phyloP scores from a whole-genome alignment of 1,284 basidiomycete species.

The Pseudozyma hubeiensis region DNA sequence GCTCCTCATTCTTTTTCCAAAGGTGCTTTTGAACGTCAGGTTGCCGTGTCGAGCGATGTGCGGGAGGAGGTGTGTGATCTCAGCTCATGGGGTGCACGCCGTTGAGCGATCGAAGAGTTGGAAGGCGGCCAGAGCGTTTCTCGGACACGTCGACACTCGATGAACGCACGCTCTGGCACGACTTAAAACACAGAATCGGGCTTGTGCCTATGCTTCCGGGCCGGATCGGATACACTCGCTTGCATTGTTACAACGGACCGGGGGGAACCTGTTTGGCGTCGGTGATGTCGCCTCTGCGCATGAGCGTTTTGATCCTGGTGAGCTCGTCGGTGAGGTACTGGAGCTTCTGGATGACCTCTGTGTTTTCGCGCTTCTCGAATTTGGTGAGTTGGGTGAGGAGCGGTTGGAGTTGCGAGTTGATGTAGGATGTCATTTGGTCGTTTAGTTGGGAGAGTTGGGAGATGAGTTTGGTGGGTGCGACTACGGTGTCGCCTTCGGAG shows the following conservation, averaged over 20 bases:
- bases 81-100: too few species aligned
- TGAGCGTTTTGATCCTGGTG: slow-evolving; percentile 39
- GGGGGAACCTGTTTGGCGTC: slow-evolving; percentile 8
- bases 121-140: too few species aligned
- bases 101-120: too few species aligned
- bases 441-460: slow-evolving; percentile 9
- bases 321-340: slow-evolving; percentile 33
- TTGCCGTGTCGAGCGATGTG: too few species aligned
- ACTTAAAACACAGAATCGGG: too few species aligned
- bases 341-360: slow-evolving; percentile 12
- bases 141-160: too few species aligned
- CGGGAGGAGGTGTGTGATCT: too few species aligned
- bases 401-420: slow-evolving; percentile 15
- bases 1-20: neutral
- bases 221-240: too few species aligned
- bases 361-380: slow-evolving; percentile 27
- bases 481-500: neutral
- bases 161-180: too few species aligned
- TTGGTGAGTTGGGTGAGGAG: slow-evolving; percentile 11
- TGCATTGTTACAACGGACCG: neutral
- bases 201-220: too few species aligned
- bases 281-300: slow-evolving; percentile 24
- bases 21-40: neutral
- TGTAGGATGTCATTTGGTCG: slow-evolving; percentile 8
- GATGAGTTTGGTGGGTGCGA: slow-evolving; percentile 7